These are phyloP conservation scores for Diatrype stigma DNA, from an alignment of 2,329 filamentous ascomycete genomes.

Conservation along the genomic window DNA sequence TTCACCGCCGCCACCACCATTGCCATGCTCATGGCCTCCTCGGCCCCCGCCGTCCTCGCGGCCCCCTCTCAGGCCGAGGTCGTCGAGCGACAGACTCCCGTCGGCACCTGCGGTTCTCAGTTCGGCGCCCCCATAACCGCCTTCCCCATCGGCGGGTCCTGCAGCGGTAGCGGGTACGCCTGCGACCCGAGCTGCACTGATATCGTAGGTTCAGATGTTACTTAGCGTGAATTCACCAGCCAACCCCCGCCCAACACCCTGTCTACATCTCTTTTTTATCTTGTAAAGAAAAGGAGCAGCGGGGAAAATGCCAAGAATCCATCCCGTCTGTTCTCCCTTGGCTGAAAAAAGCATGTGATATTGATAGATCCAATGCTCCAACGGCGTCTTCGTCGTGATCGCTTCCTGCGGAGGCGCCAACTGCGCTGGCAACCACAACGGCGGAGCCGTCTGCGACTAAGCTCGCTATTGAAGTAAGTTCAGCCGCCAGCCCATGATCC, in stretches of 20 bases:
- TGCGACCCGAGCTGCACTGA: constrained; percentile 9
- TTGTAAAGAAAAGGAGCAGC: too few species aligned
- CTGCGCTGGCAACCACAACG: constrained; percentile 15
- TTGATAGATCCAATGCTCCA: constrained; percentile 16
- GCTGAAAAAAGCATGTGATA: too few species aligned
- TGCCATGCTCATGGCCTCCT: constrained; percentile 8
- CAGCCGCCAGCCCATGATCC: too few species aligned
- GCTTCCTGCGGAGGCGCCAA: constrained; percentile 9
- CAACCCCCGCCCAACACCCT: too few species aligned
- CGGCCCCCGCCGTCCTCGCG: constrained; percentile 7
- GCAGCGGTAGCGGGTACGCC: constrained; percentile 9
- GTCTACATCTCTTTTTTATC: too few species aligned
- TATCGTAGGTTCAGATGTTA: constrained; percentile 6
- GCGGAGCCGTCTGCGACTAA: constrained; percentile 10
- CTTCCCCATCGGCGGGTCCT: constrained; percentile 10
- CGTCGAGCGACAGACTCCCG: constrained; percentile 5
- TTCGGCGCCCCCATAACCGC: constrained; percentile 11
- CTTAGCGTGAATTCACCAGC: too few species aligned
- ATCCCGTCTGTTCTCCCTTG: too few species aligned
- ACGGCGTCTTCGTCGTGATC: constrained; percentile 12
- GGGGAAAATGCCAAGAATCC: too few species aligned
- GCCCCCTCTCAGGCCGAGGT: constrained; percentile 4
- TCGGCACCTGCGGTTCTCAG: constrained; percentile 9
- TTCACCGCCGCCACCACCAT: constrained; percentile 1
- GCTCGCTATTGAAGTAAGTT: too few species aligned